These are phyloP conservation scores for Vitis hybrid DNA, from an alignment of 177 flowering plant species.

Conservation along the genomic window DNA sequence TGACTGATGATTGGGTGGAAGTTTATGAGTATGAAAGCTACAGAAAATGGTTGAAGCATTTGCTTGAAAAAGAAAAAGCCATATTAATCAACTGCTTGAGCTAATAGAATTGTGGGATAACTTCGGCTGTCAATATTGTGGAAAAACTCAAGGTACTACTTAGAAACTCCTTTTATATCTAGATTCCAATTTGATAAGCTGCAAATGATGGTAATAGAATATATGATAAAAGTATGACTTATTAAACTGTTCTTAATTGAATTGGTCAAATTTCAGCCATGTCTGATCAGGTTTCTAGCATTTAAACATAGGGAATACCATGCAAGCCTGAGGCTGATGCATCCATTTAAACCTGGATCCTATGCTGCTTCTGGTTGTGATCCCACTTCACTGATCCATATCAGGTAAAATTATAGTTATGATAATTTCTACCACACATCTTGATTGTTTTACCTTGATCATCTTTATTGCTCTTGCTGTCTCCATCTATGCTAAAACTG, in stretches of 20 bases:
- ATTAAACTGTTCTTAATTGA: neutral
- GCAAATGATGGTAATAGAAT: neutral
- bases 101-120: neutral
- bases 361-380: neutral
- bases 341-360: neutral
- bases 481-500: conserved; percentile 71
- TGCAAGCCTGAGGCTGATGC: neutral
- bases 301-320: neutral
- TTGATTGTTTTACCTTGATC: conserved; percentile 50
- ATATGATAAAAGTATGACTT: neutral
- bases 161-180: too few species aligned
- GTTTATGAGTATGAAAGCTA: neutral
- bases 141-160: neutral
- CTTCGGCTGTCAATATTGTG: neutral
- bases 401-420: neutral
- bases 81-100: neutral
- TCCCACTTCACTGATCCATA: neutral
- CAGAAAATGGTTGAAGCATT: neutral
- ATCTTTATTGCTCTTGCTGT: conserved; percentile 71
- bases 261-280: neutral
- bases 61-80: neutral
- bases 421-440: neutral
- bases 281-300: conserved; percentile 2
- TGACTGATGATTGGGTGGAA: neutral
- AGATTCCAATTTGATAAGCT: too few species aligned